A percentile compares a stretch with the other conserved stretches of the same genome.
These are phyloP conservation scores for Tricholoma terreum DNA, from an alignment of 768 basidiomycete species.

Conservation along the genomic window DNA sequence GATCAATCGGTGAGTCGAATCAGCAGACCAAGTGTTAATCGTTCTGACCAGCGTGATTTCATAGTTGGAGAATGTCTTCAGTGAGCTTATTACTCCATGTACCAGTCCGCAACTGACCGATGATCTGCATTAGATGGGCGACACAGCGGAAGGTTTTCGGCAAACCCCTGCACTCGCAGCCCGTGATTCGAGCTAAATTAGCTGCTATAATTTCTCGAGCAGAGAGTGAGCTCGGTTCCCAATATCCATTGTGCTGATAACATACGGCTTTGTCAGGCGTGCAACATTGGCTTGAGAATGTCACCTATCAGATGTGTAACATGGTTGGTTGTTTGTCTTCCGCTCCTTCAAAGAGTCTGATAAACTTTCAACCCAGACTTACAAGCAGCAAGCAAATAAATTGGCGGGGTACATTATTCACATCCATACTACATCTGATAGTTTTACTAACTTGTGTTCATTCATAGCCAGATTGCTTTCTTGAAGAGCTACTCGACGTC, in stretches of 20 bases:
- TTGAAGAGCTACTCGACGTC: constrained; percentile 67
- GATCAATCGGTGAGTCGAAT: constrained; percentile 13
- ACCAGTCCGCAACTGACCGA: not conserved
- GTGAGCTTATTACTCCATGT: constrained; percentile 28
- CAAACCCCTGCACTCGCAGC: constrained; percentile 77
- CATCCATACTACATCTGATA: not conserved
- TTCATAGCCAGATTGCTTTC: constrained; percentile 60
- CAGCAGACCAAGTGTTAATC: not conserved
- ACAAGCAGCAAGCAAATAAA: constrained; percentile 71
- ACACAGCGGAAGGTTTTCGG: constrained; percentile 90
- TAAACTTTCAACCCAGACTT: constrained; percentile 33
- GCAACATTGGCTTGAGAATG: constrained; percentile 82
- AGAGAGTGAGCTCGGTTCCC: constrained; percentile 30
- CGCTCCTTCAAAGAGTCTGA: not conserved
- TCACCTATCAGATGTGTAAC: constrained; percentile 86
- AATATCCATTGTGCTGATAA: not conserved
- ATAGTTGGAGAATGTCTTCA: constrained; percentile 84
- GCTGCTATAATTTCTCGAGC: constrained; percentile 84
- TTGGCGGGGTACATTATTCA: constrained; percentile 60
- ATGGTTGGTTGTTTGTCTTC: constrained; percentile 40
- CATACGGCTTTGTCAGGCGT: constrained; percentile 16
- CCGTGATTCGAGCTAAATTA: constrained; percentile 85
- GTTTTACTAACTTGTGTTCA: not conserved
- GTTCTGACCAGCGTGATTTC: not conserved
- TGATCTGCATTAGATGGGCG: constrained; percentile 56